Base-by-base conservation (phyloP, 192 early-diverging fungal genomes). In the Chytriomyces sp. region DNA sequence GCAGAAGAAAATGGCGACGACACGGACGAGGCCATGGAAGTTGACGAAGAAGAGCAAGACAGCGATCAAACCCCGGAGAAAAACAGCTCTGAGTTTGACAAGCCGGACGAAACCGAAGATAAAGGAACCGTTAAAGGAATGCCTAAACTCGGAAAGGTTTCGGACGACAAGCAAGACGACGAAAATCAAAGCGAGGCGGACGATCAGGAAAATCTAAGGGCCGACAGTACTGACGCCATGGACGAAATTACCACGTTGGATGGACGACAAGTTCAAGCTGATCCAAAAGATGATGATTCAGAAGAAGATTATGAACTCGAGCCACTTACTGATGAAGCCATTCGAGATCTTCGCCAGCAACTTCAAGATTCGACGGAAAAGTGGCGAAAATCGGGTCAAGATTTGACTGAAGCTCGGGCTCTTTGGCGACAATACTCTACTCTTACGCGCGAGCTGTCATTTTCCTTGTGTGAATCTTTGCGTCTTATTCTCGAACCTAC, bases 401-500 rank as follows among this genome's bases (percentile, higher is more conserved):
- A 91, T 72, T 80, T 89, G 16, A 78, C 67, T 20, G 80, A 87
- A 64, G 85, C 83, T 18, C 79, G 81, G 23, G 84, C 93, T 74
- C 83, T 98, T 18, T 99, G 98, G 98, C 91, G 90, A 78, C 82
- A 91, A 61, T 99, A 98, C 84, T 90, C 93, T 75, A 88, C 90
- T 11, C 77, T 97, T 61, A 99, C 98, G 1, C 90, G 94, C 74
- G 94, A 99, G 72, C 88, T 97, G 49, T 91, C 98, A 9, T 91
- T 95, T 74, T 84, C 91, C 48, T 89, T 99, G 24, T 95, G 93
- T 77, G 98, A 99, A 87, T 96, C 96, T 76, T 85, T 99, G 64
- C 91, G 98, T 18, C 86, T 98, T 69, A 97, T 99, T 78, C 86
- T 99, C 75, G 95, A 98, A 79, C 98, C 98, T 0, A 98, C 98